Evolutionary conservation across 768 basidiomycete species (phyloP), one percentile per base, ranked within the genome.

Genomic region (Infundibulicybe gibba): DNA sequence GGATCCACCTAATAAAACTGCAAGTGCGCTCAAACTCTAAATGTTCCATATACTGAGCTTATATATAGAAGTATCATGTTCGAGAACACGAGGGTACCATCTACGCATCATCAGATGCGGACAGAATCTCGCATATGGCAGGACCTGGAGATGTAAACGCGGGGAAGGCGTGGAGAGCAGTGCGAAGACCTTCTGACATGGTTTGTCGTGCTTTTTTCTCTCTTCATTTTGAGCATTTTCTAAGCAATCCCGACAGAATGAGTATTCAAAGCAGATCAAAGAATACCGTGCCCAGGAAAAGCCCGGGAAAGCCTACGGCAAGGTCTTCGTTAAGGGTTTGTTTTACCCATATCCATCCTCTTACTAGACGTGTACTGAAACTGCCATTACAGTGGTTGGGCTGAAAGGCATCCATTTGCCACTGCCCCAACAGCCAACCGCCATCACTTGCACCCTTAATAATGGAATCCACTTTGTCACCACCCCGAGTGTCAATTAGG

Each of bases 391-490:
- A 95, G 94, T 97, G 17, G 62, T 90, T 31, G 83, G 85, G 32
- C 75, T 93, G 48, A 87, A 79, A 55, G 79, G 76, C 40, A 71
- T 97, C 32, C 72, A 78, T 45, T 68, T 97, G 30, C 94, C 94
- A 1, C 54, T 97, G 25, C 94, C 94, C 0, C 67, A 70, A n/a
- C 75, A 90, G 52, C 66, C 79, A 0, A 93, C 94, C 0, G 75
- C 70, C 20, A 70, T 97, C 49, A 86, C 85, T 9, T 91, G 91
- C 62, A 92, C 91, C 0, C 74, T 98, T 51, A 97, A 98, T 66
- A 98, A 98, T 57, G 94, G 94, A 6, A 94, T 97, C 42, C 94
- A 97, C 64, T 94, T 87, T 53, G 94, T 97, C 32, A 90, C 89
- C 3, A 97, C 91, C 92, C 89, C 1, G 87, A 90, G 57, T 79